Percentiles rank a stretch among this genome's conserved stretches.
Conservation (phyloP, 2,329 filamentous ascomycete genomes). For the Hypomyces rosellus region DNA sequence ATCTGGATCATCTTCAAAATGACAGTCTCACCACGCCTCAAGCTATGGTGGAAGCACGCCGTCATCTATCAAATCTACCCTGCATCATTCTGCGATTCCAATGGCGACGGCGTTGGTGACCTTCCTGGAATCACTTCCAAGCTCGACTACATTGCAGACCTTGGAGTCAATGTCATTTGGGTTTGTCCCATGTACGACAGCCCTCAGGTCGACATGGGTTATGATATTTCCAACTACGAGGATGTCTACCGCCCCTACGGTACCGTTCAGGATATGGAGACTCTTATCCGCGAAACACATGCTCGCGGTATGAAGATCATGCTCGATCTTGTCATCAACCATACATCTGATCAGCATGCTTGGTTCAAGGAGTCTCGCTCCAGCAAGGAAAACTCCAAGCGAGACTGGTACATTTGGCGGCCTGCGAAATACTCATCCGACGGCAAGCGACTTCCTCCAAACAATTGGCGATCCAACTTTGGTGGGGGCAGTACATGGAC, state of each 20-base stretch:
- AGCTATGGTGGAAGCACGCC: slow-evolving; percentile 50
- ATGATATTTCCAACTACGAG: slow-evolving; percentile 64
- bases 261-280: slow-evolving; percentile 58
- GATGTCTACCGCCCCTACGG: slow-evolving; percentile 60
- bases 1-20: slow-evolving; percentile 9
- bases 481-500: slow-evolving; percentile 58
- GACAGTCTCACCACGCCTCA: slow-evolving; percentile 18
- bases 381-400: slow-evolving; percentile 55
- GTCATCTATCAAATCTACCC: slow-evolving; percentile 56
- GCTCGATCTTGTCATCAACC: slow-evolving; percentile 71
- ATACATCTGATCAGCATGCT: slow-evolving; percentile 64
- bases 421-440: slow-evolving; percentile 46
- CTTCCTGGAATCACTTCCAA: slow-evolving; percentile 57
- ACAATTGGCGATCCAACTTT: slow-evolving; percentile 66
- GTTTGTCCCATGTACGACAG: slow-evolving; percentile 59
- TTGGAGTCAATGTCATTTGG: slow-evolving; percentile 63
- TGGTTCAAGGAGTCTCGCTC: slow-evolving; percentile 65
- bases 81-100: slow-evolving; percentile 50
- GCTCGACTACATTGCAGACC: slow-evolving; percentile 52
- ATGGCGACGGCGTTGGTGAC: slow-evolving; percentile 55
- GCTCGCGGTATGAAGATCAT: slow-evolving; percentile 62
- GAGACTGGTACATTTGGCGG: slow-evolving; percentile 62
- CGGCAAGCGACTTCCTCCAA: slow-evolving; percentile 62
- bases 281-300: slow-evolving; percentile 53
- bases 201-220: slow-evolving; percentile 64